phyloP scores from a whole-genome alignment of 805 yeast species.

The Barnettozyma californica region DNA sequence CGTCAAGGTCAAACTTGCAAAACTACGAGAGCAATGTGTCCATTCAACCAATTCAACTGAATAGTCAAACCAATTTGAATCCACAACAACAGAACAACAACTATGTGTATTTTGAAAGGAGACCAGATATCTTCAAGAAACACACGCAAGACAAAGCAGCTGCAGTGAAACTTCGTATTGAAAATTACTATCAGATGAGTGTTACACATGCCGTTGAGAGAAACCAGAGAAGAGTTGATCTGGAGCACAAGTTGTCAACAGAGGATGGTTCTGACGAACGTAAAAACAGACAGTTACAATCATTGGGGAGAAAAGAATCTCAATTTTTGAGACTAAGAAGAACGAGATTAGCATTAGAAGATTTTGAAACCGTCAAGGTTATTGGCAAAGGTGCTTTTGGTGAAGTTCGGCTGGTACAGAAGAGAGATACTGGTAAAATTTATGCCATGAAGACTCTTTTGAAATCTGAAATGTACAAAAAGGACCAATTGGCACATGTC shows the following conservation, averaged over 20 bases:
- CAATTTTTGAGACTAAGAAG: constrained; percentile 85
- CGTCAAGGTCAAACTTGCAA: constrained; percentile 15
- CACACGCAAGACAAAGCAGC: constrained; percentile 27
- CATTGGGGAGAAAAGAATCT: constrained; percentile 84
- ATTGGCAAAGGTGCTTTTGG: constrained; percentile 99
- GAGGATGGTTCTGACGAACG: constrained; percentile 58
- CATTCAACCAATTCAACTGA: constrained; percentile 18
- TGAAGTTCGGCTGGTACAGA: constrained; percentile 90
- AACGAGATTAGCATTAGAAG: constrained; percentile 86
- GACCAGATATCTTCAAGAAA: constrained; percentile 27
- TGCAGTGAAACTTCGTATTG: constrained; percentile 69
- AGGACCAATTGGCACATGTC: constrained; percentile 94
- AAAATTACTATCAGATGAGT: constrained; percentile 88
- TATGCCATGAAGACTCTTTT: constrained; percentile 91
- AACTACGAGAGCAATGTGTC: constrained; percentile 9
- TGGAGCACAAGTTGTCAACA: constrained; percentile 77
- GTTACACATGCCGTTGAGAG: constrained; percentile 91
- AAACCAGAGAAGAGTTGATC: constrained; percentile 83
- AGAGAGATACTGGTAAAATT: constrained; percentile 89
- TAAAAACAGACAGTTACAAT: constrained; percentile 68
- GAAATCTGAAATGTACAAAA: constrained; percentile 76
- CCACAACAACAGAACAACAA: constrained; percentile 9
- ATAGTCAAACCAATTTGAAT: not conserved
- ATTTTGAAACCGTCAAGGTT: constrained; percentile 93
- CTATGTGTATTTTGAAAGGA: constrained; percentile 26